Evolutionary conservation across 2,329 filamentous ascomycete genomes (phyloP), one percentile per base, ranked within the genome.

Genomic region (Pseudogymnoascus sp.): DNA sequence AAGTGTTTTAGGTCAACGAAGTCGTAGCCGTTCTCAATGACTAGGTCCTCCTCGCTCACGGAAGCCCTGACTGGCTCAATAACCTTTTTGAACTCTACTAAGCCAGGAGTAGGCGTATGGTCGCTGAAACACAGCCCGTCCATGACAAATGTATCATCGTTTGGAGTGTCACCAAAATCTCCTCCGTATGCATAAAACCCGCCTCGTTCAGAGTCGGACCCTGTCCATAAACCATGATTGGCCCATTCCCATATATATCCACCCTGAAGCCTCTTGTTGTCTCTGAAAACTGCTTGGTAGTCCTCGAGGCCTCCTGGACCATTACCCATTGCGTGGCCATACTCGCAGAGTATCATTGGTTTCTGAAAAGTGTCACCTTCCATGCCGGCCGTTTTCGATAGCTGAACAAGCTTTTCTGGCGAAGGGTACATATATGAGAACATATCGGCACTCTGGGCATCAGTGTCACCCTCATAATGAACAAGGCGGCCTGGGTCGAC

Each of bases 311-410:
- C 81, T 1, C 87, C 86, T 0, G 87, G 87, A 0, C 85, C 86
- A 65, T 89, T 90, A 5, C 87, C 87, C 86, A 90, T 89, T 1
- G 87, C 85, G 66, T 82, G 80, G 0, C 71, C 78, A 62, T 80
- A 82, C 63, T 84, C 80, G 66, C 79, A 82, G 2, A 82, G 75
- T 1, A 88, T 73, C 1, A 87, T 72, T 0, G 83, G 83, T 71
- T 87, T 82, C 3, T 41, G 34, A 34, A 18, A 41, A 2, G 9
- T 21, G 70, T 74, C 69, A 13, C 18, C 34, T 4, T 59, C n/a
- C 30, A 30, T 15, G 15, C 45, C 45, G 19, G 45, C 45, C 23
- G 45, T 52, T 33, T 52, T 30, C 8, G 62, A 62, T 28, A 65
- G 61, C 18, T 66, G 48, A 13, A 66, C 67, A 28, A 81, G 74